phyloP scores from a whole-genome alignment of 805 yeast genomes.

The Wickerhamiella nectarea region DNA sequence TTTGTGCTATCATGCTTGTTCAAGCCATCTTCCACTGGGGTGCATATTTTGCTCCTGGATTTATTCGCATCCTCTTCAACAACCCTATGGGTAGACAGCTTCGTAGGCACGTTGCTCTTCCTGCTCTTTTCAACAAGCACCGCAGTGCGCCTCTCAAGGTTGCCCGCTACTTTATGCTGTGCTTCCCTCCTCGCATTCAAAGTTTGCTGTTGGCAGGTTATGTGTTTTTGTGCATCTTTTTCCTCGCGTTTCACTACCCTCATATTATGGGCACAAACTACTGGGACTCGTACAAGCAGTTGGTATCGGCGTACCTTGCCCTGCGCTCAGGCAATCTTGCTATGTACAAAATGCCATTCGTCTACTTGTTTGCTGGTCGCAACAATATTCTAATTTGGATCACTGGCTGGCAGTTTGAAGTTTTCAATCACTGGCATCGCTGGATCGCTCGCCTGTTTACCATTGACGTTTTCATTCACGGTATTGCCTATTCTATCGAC shows the following conservation, averaged over 20 bases:
- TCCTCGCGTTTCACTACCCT: slow-evolving; percentile 5
- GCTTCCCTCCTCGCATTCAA: slow-evolving; percentile 8
- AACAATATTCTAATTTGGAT: slow-evolving; percentile 46
- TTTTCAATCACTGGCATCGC: slow-evolving; percentile 46
- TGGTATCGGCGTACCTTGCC: slow-evolving; percentile 17
- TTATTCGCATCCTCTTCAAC: neutral
- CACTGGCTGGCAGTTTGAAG: slow-evolving; percentile 42
- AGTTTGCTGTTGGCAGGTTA: neutral
- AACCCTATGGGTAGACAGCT: neutral
- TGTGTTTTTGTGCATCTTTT: neutral
- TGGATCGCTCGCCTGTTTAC: slow-evolving; percentile 43
- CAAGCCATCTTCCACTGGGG: slow-evolving; percentile 3
- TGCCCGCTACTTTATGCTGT: neutral
- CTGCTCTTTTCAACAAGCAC: slow-evolving; percentile 6
- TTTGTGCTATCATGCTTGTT: neutral
- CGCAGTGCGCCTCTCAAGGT: slow-evolving; percentile 6
- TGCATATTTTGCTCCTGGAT: neutral
- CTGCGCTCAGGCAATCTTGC: slow-evolving; percentile 25
- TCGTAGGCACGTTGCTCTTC: slow-evolving; percentile 3
- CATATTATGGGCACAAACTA: neutral
- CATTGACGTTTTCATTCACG: slow-evolving; percentile 39
- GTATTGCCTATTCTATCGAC: slow-evolving; percentile 34
- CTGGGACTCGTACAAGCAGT: neutral
- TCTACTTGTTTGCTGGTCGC: slow-evolving; percentile 52
- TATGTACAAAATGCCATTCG: slow-evolving; percentile 32